Evolutionary conservation across 2,329 filamentous ascomycete species (phyloP).

Genomic region (Pestalotiopsis sp.): DNA sequence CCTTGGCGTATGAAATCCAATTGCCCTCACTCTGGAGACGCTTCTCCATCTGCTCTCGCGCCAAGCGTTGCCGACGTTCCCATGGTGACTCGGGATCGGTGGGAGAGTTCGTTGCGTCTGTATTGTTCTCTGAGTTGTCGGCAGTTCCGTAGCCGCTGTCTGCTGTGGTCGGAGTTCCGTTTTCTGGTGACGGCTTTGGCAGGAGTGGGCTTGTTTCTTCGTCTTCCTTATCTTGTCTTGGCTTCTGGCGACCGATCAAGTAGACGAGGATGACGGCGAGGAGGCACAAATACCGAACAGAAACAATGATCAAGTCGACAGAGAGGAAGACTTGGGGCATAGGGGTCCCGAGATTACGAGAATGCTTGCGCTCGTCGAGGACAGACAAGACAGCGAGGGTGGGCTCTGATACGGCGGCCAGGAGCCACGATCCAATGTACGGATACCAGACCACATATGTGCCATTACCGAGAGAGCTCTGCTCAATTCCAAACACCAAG

Average conservation of each 20-base stretch:
- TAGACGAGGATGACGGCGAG: constrained; percentile 25
- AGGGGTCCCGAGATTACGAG: constrained; percentile 1
- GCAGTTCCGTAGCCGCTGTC: constrained; percentile 46
- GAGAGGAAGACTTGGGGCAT: constrained; percentile 19
- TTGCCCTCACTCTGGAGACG: constrained; percentile 72
- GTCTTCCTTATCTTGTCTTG: constrained; percentile 24
- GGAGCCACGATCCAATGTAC: constrained; percentile 61
- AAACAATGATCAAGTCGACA: constrained; percentile 30
- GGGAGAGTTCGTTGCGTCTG: constrained; percentile 31
- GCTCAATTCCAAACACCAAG: constrained; percentile 63
- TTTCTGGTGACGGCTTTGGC: constrained; percentile 37
- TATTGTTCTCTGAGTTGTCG: constrained; percentile 37
- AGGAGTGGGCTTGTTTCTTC: constrained; percentile 64
- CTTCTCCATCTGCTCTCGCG: constrained; percentile 62
- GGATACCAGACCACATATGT: constrained; percentile 60
- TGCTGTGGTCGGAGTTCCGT: constrained; percentile 24
- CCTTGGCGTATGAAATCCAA: constrained; percentile 75
- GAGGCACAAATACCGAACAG: constrained; percentile 34
- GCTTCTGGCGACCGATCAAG: constrained; percentile 23
- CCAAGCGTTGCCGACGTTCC: constrained; percentile 53
- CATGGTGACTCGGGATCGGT: constrained; percentile 51
- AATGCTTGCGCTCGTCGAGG: constrained; percentile 19
- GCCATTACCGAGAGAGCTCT: constrained; percentile 53
- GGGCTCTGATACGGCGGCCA: constrained; percentile 59
- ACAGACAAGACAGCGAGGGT: constrained; percentile 40